Base-by-base conservation (phyloP, 768 basidiomycete species). In the Dioszegia hungarica region DNA sequence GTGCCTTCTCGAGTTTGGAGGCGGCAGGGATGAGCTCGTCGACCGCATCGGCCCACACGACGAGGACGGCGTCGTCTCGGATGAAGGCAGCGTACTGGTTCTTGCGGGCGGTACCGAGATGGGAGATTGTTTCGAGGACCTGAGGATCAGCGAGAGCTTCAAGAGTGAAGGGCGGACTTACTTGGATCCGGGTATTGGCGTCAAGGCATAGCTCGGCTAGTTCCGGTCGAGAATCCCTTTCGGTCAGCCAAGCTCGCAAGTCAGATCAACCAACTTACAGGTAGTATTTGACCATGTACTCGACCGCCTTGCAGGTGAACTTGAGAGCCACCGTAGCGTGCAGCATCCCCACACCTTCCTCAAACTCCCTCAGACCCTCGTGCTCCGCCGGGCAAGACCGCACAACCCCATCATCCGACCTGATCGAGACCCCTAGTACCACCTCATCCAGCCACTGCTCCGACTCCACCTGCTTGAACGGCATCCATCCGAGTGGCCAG, bases 21-120 rank as follows among this genome's bases (percentile, higher is more conserved):
- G 75, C 75, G 50, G 71, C 76, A 28, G 72, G 78, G 50, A 90
- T 82, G 73, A 90, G 87, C 64, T 79, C 80, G 68, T 89, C 86
- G 47, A 89, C 79, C 0, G 82, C 80, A 67, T 89, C 86, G n/a
- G 85, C 84, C 88, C 89, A 90, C 63, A 90, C 83, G 61, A 89
- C 81, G 55, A 90, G 80, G 11, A 87, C 86, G 37, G 87, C 83
- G 72, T 90, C 89, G 74, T 89, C 86, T 40, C 88, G 82, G 68
- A 90, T 84, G 72, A 90, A 90, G 0, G 89, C 88, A 17, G 85
- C 89, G 44, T 86, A 89, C 66, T 90, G 89, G 67, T 90, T 88
- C 77, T 89, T 90, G 70, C 90, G 87, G 5, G 88, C 75, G 40
- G 83, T 80, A 2, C 86, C 84, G 29, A 90, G 83, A 69, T 82